Base-by-base conservation (phyloP, 2,329 filamentous ascomycete species). In the Nemania sp. region DNA sequence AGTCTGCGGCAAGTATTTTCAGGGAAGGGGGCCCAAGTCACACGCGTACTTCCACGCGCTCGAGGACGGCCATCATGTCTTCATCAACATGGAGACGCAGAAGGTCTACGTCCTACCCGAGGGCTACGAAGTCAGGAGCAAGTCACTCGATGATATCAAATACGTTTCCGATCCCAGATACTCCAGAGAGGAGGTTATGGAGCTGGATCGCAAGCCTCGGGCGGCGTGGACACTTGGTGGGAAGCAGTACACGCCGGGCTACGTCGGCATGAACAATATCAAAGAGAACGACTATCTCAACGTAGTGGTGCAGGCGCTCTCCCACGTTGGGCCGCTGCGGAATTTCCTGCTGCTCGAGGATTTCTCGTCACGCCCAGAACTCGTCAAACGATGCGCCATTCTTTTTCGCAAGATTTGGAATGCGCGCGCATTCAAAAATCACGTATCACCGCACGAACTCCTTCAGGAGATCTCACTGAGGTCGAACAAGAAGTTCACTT, bases 241-340 rank as follows among this genome's bases (percentile, higher is more conserved):
- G 70, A 93, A 92, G 80, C 89, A 92, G 78, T 99, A 99, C 81
- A 91, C 91, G 72, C 96, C 96, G 22, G 95, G 96, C 5, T 99
- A 94, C 78, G 93, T 99, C 69, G 96, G 96, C 73, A 97, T 99
- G 93, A 99, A 99, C 86, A 99, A 99, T 82, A 98, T 99, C 86
- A 99, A 99, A 81, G 93, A 96, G 66, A 99, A 99, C 82, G 96
- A 99, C 83, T 99, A 99, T 82, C 87, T 98, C 77, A 99, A 99
- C 78, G 95, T 97, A 27, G 88, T 98, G 2, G 91, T 97, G 56
- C 96, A 99, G 80, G 91, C 94, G 6, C 86, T 99, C 43, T 91
- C 95, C 2, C 96, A 99, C 80, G 93, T 98, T 27, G 85, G 90
- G 22, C 95, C 96, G 3, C 84, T 99, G 73, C 90, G 96, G 38